Evolutionary conservation across 805 yeast genomes (phyloP).

Genomic region (Saccharomyces kudriavzevii): DNA sequence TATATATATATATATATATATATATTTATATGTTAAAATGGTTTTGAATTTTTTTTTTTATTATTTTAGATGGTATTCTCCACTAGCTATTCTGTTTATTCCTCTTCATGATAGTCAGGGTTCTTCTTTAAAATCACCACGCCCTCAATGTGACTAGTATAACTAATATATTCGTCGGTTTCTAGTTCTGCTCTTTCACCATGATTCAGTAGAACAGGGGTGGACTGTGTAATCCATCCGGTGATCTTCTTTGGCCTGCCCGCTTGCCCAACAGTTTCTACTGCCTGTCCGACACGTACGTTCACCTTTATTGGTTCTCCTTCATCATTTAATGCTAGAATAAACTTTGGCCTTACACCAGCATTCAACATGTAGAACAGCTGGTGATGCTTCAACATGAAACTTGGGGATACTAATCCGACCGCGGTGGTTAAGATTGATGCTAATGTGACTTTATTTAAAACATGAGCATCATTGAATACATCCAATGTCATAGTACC

Average conservation of each 20-base stretch:
- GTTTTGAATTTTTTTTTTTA: background rate
- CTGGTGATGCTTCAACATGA: slow-evolving; percentile 74
- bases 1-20: background rate
- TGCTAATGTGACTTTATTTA: slow-evolving; percentile 85
- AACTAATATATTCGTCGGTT: slow-evolving; percentile 73
- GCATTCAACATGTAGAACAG: slow-evolving; percentile 79
- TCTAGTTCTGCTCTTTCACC: slow-evolving; percentile 98
- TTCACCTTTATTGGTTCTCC: slow-evolving; percentile 89
- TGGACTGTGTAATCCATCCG: slow-evolving; percentile 98
- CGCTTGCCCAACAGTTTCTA: slow-evolving; percentile 97
- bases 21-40: background rate
- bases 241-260: slow-evolving; percentile 98
- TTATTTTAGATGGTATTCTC: background rate
- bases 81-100: slow-evolving; percentile 16
- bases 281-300: slow-evolving; percentile 98
- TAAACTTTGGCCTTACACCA: slow-evolving; percentile 86
- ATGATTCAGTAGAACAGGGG: slow-evolving; percentile 86
- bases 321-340: slow-evolving; percentile 85
- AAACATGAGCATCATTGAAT: slow-evolving; percentile 77
- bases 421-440: slow-evolving; percentile 78
- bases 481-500: slow-evolving; percentile 89
- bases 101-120: slow-evolving; percentile 70
- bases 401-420: slow-evolving; percentile 78
- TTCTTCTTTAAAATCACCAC: slow-evolving; percentile 86
- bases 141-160: slow-evolving; percentile 81